Evolutionary conservation across 768 basidiomycete species (phyloP), one percentile per base, ranked within the genome.

Genomic region (Leccinum uliginosum): DNA sequence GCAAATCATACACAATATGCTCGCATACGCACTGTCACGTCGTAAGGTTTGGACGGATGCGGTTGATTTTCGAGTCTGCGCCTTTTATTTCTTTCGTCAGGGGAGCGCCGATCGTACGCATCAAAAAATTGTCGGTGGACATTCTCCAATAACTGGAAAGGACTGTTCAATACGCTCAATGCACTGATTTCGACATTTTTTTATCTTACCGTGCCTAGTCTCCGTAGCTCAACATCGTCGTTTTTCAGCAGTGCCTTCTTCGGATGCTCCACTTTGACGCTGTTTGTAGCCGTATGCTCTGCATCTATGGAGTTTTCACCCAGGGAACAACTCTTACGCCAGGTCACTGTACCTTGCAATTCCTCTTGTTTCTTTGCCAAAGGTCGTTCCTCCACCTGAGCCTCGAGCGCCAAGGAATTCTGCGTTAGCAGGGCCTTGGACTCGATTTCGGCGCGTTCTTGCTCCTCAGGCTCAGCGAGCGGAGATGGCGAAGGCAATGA

Each of bases 311-410:
- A 53, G 12, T 51, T 55, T 47, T 62, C 21, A 60, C 15, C 35
- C 45, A 14, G 15, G 19, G 23, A 30, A 30, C 10, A 32, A 29
- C 5, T 48, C 40, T 56, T 50, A 47, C 14, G 56, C 52, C 51
- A 61, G 66, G 68, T 53, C 65, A 70, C 34, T 14, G 74, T 78
- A 58, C 81, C 83, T 60, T 86, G 78, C 26, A 89, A 74, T 59
- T 84, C 83, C 67, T 93, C 90, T 70, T 95, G 92, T 72, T 86
- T 85, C 78, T 89, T 93, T 15, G 91, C 92, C 53, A 96, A 71
- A 9, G 93, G 93, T 34, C 93, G 80, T 60, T 91, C 86, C 66
- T 93, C 89, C 4, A 93, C 79, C 60, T 95, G 89, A 30, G 87
- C 87, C 65, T 93, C 92, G 19, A 94, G 78, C 8, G 85, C 86